Evolutionary conservation across 805 yeast species (phyloP).

Genomic region (Metschnikowia proteae): DNA sequence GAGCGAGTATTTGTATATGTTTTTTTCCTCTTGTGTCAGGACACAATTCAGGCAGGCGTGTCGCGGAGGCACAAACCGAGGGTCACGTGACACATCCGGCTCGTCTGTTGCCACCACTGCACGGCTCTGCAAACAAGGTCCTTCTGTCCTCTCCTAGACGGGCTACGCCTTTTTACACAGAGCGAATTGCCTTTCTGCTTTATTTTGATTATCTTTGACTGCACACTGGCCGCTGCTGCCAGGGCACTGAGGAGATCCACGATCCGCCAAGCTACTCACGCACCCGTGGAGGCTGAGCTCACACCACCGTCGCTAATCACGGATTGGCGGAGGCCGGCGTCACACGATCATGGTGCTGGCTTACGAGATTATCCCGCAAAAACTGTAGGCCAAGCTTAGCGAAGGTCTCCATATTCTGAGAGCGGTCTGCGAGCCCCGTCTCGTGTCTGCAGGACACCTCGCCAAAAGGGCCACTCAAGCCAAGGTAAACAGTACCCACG

Average conservation of each 20-base stretch:
- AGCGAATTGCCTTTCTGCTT: too few species aligned
- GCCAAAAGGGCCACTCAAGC: slow-evolving; percentile 62
- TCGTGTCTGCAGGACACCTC: slow-evolving; percentile 44
- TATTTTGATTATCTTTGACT: too few species aligned
- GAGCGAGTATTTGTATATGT: slow-evolving; percentile 5
- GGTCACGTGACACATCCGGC: slow-evolving; percentile 2
- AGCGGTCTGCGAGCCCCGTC: slow-evolving; percentile 51
- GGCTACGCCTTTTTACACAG: too few species aligned
- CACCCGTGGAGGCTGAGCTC: too few species aligned
- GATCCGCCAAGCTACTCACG: too few species aligned
- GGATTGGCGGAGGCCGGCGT: too few species aligned
- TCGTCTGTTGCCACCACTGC: not conserved
- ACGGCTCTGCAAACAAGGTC: too few species aligned
- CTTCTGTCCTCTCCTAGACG: too few species aligned
- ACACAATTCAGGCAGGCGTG: slow-evolving; percentile 8
- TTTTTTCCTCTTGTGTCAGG: slow-evolving; percentile 10
- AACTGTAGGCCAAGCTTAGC: slow-evolving; percentile 65
- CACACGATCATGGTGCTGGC: not conserved
- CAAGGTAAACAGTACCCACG: slow-evolving; percentile 69
- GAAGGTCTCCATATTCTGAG: slow-evolving; percentile 70
- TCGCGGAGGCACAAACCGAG: slow-evolving; percentile 3
- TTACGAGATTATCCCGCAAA: slow-evolving; percentile 40
- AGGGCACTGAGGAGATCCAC: too few species aligned
- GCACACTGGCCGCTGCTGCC: too few species aligned
- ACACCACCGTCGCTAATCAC: too few species aligned